Percentiles rank a stretch among this genome's conserved stretches.
These are phyloP conservation scores for Umbelopsis sp. DNA, from an alignment of 371 early-diverging fungal genomes.

Conservation along the genomic window DNA sequence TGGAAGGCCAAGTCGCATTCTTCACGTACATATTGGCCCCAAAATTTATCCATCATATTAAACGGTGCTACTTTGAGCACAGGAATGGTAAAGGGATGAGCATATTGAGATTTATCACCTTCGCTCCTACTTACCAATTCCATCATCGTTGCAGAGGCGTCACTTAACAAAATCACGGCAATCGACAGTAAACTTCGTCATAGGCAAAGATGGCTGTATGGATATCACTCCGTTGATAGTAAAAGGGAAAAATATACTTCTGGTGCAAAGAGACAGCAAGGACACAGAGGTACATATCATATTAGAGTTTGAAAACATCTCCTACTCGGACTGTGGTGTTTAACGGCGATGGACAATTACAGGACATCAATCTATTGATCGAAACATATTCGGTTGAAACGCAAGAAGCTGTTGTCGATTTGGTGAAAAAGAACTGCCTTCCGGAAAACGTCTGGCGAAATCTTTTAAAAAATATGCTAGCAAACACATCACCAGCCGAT, in stretches of 20 bases:
- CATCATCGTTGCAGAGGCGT: not conserved
- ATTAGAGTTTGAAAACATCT: too few relatives aligned
- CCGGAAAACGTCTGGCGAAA: not conserved
- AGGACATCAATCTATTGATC: not conserved
- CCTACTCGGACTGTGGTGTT: not conserved
- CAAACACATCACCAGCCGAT: not conserved
- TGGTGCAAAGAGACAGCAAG: not conserved
- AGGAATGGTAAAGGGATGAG: not conserved
- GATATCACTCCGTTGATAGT: not conserved
- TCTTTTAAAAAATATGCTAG: not conserved
- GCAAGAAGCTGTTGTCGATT: not conserved
- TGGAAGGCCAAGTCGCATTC: not conserved
- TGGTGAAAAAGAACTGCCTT: not conserved
- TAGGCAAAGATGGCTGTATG: not conserved
- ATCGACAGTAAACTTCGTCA: not conserved
- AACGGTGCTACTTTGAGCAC: not conserved
- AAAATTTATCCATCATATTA: not conserved
- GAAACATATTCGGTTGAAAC: conserved; percentile 5
- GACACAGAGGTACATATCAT: not conserved
- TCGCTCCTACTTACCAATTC: not conserved
- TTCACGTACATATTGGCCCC: not conserved
- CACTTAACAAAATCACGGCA: not conserved
- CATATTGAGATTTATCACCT: too few relatives aligned
- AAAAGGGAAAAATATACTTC: conserved; percentile 1
- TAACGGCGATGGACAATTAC: not conserved